Base-by-base conservation (phyloP, 2,329 filamentous ascomycete species). In the Pestalotiopsis sp. region DNA sequence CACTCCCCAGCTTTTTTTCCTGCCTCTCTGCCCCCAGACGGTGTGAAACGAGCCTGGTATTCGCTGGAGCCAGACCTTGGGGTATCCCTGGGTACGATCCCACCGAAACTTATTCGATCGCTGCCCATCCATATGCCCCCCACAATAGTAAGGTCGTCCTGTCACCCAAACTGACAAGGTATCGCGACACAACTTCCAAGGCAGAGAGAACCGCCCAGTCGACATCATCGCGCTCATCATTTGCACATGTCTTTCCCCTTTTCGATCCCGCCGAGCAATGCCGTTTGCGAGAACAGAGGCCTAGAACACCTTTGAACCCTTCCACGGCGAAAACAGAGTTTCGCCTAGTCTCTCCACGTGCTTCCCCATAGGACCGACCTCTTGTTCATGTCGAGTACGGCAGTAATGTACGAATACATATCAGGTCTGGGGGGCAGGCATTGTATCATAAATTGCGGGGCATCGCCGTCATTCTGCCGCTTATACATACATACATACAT, bases 361-460 rank as follows among this genome's bases (percentile, higher is more conserved):
- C 45, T 52, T 52, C 17, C 45, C 14, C 45, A 52, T 52, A n/a
- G 45, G 45, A 9, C 17, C 14, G 45, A 9, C 17, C 14, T 52
- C 45, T 52, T 52, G 45, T 52, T 52, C 17, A 59, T 39, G 27
- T 62, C 27, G n/a, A 62, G 12, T 27, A 39, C 20, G n/a, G 20
- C 27, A 14, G 38, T 45, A 20, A 57, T n/a, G n/a, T 27, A 65
- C 57, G 45, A 25, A 25, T 27, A 27, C 52, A 23, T 36, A 12
- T 38, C 38, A 49, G 45, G 41, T 55, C 63, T 31, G 52, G 63
- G 45, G 36, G 45, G 36, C 63, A 65, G 49, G 63, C 63, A 65
- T 65, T 58, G 41, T 65, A 57, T 36, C 52, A 45, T 57, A 65
- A 65, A 65, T 65, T 65, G 63, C 63, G 63, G 63, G 63, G 63